Evolutionary conservation across 1,284 basidiomycete species (phyloP).

Genomic region (Rhodotorula sp.): DNA sequence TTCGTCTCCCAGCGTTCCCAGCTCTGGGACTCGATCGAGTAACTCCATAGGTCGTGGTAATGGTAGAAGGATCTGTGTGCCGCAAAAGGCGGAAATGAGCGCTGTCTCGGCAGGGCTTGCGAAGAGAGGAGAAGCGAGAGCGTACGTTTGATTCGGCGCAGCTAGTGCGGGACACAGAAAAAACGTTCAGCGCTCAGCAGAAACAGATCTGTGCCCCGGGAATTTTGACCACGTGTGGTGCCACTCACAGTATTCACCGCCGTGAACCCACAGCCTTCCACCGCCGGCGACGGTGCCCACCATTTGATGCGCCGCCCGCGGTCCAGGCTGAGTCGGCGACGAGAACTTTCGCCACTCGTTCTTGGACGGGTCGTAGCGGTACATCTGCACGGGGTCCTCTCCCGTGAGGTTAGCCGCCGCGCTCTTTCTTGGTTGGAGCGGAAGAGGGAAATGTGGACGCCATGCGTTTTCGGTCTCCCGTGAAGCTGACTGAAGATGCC

Average conservation of each 20-base stretch:
- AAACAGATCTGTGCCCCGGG: too few species aligned
- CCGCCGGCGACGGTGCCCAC: conserved; percentile 69
- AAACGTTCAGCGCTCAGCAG: too few species aligned
- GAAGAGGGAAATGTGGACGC: background rate
- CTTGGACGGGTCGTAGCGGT: conserved; percentile 77
- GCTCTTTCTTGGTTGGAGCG: too few species aligned
- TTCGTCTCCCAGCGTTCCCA: conserved; percentile 93
- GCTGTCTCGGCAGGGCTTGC: background rate
- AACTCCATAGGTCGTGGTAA: conserved; percentile 71
- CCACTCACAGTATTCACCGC: conserved; percentile 51
- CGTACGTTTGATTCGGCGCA: conserved; percentile 68
- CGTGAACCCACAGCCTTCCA: conserved; percentile 73
- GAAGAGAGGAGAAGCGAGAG: background rate
- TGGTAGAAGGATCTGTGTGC: conserved; percentile 68
- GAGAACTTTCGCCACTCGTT: conserved; percentile 84
- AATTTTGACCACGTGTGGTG: too few species aligned
- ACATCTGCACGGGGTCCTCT: conserved; percentile 67
- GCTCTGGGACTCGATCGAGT: conserved; percentile 67
- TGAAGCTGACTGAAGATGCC: too few species aligned
- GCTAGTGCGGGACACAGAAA: too few species aligned
- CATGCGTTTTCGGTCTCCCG: too few species aligned
- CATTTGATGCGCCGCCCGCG: conserved; percentile 77
- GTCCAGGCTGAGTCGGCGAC: conserved; percentile 76
- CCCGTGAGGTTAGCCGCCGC: background rate
- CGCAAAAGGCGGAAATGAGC: background rate